Percentiles rank a stretch among this genome's conserved stretches.
Conservation (phyloP, 2,329 filamentous ascomycete genomes). For the Bertia moriformis region DNA sequence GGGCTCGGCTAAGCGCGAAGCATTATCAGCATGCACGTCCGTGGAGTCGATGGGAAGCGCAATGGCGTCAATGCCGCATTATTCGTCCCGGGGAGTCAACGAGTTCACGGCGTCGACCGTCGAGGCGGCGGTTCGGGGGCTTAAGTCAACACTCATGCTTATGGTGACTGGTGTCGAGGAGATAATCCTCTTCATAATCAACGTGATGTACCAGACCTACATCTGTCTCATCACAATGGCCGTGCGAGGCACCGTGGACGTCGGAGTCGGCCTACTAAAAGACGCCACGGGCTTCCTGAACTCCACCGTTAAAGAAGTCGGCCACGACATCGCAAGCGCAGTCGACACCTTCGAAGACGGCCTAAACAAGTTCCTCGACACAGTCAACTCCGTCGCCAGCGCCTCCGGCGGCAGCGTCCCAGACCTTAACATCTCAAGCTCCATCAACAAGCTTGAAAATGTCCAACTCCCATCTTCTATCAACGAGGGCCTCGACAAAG, state of each 20-base stretch:
- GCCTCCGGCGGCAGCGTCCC: not conserved
- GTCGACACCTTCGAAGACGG: conserved; percentile 8
- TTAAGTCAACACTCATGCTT: conserved; percentile 67
- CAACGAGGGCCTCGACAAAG: conserved; percentile 24
- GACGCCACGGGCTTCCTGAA: conserved; percentile 47
- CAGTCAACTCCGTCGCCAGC: not conserved
- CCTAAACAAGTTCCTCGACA: not conserved
- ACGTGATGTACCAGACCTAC: conserved; percentile 80
- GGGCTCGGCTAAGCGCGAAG: conserved; percentile 61
- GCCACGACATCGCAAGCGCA: conserved; percentile 21
- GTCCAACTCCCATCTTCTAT: conserved; percentile 6
- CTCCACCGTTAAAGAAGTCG: conserved; percentile 27
- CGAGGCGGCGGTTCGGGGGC: conserved; percentile 48
- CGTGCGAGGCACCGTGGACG: conserved; percentile 64
- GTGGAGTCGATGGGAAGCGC: conserved; percentile 87
- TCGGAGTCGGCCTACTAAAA: conserved; percentile 39
- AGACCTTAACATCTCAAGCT: not conserved
- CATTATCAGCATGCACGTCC: conserved; percentile 75
- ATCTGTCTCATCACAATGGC: conserved; percentile 77
- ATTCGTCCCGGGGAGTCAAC: conserved; percentile 80
- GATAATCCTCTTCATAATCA: conserved; percentile 82
- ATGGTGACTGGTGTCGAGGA: conserved; percentile 72
- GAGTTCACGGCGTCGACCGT: conserved; percentile 67
- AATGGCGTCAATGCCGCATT: conserved; percentile 97
- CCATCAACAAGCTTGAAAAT: not conserved